Evolutionary conservation across 495 filamentous ascomycete genomes (phyloP), one percentile per base, ranked within the genome.

Genomic region (Poronia punctata): DNA sequence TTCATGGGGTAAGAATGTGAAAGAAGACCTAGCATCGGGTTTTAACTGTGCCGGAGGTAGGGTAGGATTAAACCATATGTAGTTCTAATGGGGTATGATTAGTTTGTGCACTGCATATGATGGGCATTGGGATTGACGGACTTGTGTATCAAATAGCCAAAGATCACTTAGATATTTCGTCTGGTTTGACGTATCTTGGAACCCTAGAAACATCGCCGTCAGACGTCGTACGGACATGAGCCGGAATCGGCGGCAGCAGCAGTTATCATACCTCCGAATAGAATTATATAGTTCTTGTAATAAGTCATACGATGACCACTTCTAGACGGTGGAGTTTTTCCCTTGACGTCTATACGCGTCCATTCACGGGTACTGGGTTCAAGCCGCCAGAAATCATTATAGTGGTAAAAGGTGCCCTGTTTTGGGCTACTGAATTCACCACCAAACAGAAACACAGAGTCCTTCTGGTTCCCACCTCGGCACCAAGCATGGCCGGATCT

Each of bases 321-420:
- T 47, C 92, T 72, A 5, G 92, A 90, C 5, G 89, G 87, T 15
- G 92, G 92, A 0, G 79, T 77, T 59, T 89, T 88, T 32, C 85
- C 84, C 67, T 95, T 95, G 35, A 66, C 71, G 59, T 98, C 92
- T 19, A 98, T 58, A 20, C 87, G 78, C 29, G 78, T 83, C 92
- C 92, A 98, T 66, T 98, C 92, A 40, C 85, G 73, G 0, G 79
- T 76, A 5, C 74, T 69, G 0, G 87, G 79, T 37, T 95, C 87
- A 24, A 96, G 78, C 21, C 84, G 74, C 92, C 92, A 98, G 57
- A 97, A 96, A 57, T 96, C 92, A 60, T 95, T 94, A 66, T 98
- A 98, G 53, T 98, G 92, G 56, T 98, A 96, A 58, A 98, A 98
- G 1, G 90, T 98, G 3, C 92, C 92, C 59, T 98, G 92, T 54